Evolutionary conservation across 2,329 filamentous ascomycete species (phyloP).

Genomic region (Aspergillus sp.): DNA sequence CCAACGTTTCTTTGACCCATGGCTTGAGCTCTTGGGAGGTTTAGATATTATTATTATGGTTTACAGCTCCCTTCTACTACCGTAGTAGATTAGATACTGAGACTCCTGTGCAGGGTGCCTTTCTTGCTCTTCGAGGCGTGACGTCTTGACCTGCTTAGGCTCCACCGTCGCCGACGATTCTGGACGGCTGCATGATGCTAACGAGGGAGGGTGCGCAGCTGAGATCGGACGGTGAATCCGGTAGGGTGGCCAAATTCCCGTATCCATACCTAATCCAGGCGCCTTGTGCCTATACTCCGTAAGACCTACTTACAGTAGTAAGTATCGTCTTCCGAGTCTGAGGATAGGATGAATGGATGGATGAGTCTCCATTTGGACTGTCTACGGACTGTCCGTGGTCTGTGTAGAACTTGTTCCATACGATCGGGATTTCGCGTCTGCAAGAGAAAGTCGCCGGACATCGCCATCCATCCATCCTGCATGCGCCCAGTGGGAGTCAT

Average conservation of each 20-base stretch:
- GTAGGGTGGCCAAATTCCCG: constrained; percentile 12
- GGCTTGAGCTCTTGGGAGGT: neutral
- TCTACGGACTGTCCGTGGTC: neutral
- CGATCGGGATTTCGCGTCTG: constrained; percentile 23
- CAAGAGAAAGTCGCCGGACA: constrained; percentile 19
- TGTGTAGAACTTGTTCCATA: constrained; percentile 20
- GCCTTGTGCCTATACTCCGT: too few species aligned
- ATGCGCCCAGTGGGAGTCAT: neutral
- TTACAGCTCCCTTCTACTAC: neutral
- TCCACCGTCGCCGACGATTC: constrained; percentile 20
- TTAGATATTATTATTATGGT: neutral
- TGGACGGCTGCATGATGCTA: constrained; percentile 24
- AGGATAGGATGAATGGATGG: neutral
- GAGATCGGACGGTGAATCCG: constrained; percentile 25
- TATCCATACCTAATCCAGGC: neutral
- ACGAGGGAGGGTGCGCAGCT: constrained; percentile 18
- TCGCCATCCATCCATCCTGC: constrained; percentile 3
- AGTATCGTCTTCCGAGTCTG: neutral
- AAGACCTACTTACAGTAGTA: too few species aligned
- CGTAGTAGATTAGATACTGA: too few species aligned
- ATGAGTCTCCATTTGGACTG: neutral
- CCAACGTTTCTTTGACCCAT: neutral
- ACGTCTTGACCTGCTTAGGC: constrained; percentile 6
- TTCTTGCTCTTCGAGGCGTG: neutral
- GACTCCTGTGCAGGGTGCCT: neutral